Base-by-base conservation (phyloP, 208 protist genomes). In the Leishmania guyanensis region DNA sequence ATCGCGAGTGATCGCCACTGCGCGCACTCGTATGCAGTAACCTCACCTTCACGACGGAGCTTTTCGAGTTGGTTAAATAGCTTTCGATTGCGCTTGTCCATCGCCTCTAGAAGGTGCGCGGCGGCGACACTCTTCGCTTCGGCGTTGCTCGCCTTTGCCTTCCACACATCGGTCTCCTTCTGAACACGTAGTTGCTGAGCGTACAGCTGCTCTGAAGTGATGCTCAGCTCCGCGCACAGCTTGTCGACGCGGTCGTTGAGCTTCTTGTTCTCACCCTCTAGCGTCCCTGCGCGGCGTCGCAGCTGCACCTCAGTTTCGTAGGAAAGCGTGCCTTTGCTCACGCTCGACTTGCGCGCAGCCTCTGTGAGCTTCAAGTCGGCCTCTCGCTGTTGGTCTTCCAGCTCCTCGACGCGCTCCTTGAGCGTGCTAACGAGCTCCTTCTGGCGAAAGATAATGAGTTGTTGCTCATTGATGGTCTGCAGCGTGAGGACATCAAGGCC, bases 401-500 rank as follows among this genome's bases (percentile, higher is more conserved):
- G 69, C 70, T 83, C 78, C 36, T 87, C 71, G 2, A 95, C 77
- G 4, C 85, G 79, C 3, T 60, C 77, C 79, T 96, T 94, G 53
- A 93, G 74, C 14, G 85, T 75, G 20, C 75, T 64, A 12, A 94
- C 84, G 29, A 93, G 86, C 77, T 92, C 87, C 69, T 92, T 85
- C 64, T 96, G 83, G 56, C 89, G 84, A 17, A 85, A 68, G 58
- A 97, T 94, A 51, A 93, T 88, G 36, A 79, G 80, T 83, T 97
- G 93, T 78, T 96, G 92, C 60, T 97, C 93, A 12, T 84, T 51
- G 43, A 95, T 91, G 0, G 91, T 91, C 58, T 91, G 89, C n/a
- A 94, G 64, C 10, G 86, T 84, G 51, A 97, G 81, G 2, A 83
- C 75, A 82, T 69, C 68, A n/a, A 79, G 1, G 54, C 53, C 74